Evolutionary conservation across 306 rosid genomes (phyloP).

Genomic region (Comarum palustre): DNA sequence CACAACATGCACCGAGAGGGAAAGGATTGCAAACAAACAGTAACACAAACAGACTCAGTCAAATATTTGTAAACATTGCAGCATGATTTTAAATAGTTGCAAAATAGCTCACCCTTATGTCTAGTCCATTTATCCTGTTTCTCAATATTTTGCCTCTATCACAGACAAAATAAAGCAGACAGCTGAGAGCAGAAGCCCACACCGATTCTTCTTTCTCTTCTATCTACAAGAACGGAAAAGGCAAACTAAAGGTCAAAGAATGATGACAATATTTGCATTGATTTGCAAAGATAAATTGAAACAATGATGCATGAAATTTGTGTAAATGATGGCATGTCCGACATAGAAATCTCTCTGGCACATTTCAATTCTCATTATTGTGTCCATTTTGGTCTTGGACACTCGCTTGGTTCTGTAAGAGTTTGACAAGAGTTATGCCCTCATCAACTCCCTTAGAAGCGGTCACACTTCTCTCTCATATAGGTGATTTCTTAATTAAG

Average conservation of each 20-base stretch:
- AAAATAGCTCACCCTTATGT: constrained; percentile 78
- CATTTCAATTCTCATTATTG: too few species aligned
- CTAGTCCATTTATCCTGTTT: constrained; percentile 79
- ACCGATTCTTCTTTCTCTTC: constrained; percentile 93
- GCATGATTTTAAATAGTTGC: background rate
- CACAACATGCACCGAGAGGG: background rate
- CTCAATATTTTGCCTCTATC: constrained; percentile 88
- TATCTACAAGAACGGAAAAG: constrained; percentile 44
- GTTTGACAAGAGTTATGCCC: too few species aligned
- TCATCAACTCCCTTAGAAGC: too few species aligned
- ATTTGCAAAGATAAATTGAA: constrained; percentile 4
- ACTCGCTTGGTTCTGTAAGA: too few species aligned
- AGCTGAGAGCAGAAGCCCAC: constrained; percentile 99
- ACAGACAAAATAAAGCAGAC: constrained; percentile 94
- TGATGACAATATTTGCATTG: background rate
- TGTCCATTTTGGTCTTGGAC: too few species aligned
- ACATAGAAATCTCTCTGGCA: too few species aligned
- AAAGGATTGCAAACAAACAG: background rate
- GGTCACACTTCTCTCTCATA: too few species aligned
- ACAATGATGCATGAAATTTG: background rate
- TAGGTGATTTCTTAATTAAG: too few species aligned
- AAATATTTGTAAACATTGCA: background rate
- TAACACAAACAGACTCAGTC: background rate
- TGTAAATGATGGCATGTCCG: too few species aligned
- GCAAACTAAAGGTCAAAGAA: constrained; percentile 15